Evolutionary conservation across 2,329 filamentous ascomycete species (phyloP).

Genomic region (Xylariaceae sp.): DNA sequence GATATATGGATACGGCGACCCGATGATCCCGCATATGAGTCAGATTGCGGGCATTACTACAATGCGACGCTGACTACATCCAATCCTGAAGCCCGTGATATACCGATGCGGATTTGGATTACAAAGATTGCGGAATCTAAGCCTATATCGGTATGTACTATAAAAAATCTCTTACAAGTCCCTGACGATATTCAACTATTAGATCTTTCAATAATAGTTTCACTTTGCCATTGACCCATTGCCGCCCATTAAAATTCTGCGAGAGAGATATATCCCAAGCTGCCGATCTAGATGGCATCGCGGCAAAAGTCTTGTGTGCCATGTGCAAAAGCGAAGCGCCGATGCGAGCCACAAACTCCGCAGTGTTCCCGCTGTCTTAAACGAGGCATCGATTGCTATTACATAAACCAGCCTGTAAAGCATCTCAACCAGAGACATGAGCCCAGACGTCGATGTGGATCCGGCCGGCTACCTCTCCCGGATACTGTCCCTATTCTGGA

Average conservation of each 20-base stretch:
- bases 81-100: not conserved
- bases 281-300: slow-evolving; percentile 1
- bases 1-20: no score
- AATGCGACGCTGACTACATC: not conserved
- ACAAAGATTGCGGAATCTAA: slow-evolving; percentile 9
- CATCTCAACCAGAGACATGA: not conserved
- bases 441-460: not conserved
- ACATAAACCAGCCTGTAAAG: slow-evolving; percentile 8
- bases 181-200: no score
- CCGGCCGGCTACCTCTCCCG: not conserved
- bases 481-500: not conserved
- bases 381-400: slow-evolving; percentile 6
- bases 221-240: no score
- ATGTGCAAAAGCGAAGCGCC: slow-evolving; percentile 11
- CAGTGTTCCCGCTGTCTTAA: slow-evolving; percentile 5
- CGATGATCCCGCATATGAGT: no score
- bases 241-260: no score
- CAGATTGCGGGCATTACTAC: not conserved
- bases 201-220: no score
- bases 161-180: not conserved
- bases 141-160: slow-evolving; percentile 2
- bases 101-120: not conserved
- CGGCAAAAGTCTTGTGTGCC: slow-evolving; percentile 11
- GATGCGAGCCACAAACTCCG: slow-evolving; percentile 11
- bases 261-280: not conserved